Base-by-base conservation (phyloP, 2,329 filamentous ascomycete genomes). In the Apiospora aurea region DNA sequence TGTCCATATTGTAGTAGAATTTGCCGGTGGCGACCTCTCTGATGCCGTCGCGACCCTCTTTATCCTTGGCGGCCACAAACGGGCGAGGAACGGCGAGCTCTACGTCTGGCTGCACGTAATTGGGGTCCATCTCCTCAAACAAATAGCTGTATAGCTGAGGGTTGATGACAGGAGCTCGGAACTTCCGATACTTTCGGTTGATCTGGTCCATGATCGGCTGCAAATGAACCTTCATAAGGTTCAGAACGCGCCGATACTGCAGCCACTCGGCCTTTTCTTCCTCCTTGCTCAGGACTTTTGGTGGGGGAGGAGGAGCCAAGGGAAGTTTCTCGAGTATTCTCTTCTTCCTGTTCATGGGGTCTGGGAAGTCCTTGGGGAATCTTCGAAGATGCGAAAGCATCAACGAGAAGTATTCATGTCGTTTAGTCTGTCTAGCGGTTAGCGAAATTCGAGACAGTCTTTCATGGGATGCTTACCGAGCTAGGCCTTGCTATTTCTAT, bases 161-260 rank as follows among this genome's bases (percentile, higher is more conserved):
- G 1, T 94, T 90, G 73, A 99, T 92, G 57, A 94, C 90, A 0
- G 94, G 92, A 71, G 91, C 90, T 73, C 95, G 89, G 83, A 98
- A 98, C 76, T 94, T 94, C 80, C 92, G 94, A 83, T 97, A 97
- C 80, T 93, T 95, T 74, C 88, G 87, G 81, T 97, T 96, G 79
- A 99, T 94, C 82, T 98, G 94, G 76, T 99, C 96, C 95, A 99
- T 98, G 76, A 98, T 94, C 1, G 94, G 94, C 81, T 98, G 95
- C 71, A 99, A 90, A 70, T 92, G 87, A 51, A 97, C 91, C 84
- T 98, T 99, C 75, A 99, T 85, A 72, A 92, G 85, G 80, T 98
- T 98, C 70, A 98, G 87, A 14, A 92, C 90, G 75, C 96, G 91
- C 68, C 94, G 91, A 79, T 99, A 97, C 74, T 90, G 90, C 82